Percentiles rank a stretch among this genome's conserved stretches.
Evolutionary conservation across 2,329 filamentous ascomycete species (phyloP).

Genomic region (Ophiocordyceps unilateralis): DNA sequence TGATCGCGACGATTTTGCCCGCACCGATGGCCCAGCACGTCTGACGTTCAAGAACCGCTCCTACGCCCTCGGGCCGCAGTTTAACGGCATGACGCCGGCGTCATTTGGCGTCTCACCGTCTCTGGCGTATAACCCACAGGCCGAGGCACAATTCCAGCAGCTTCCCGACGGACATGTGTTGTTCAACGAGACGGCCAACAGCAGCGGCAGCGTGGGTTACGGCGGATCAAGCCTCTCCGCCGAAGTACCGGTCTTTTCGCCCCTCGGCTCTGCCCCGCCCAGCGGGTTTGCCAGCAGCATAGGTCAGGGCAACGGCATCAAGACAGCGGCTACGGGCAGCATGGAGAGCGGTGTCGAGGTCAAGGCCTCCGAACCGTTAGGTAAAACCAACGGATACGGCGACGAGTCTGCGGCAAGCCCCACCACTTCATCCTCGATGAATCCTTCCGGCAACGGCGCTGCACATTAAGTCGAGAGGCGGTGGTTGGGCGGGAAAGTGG

Average conservation of each 20-base stretch:
- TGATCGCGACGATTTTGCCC: conserved; percentile 55
- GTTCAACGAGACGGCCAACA: conserved; percentile 10
- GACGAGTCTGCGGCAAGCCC: background rate
- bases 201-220: conserved; percentile 10
- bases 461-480: too few species aligned
- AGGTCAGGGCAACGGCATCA: background rate
- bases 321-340: background rate
- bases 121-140: conserved; percentile 12
- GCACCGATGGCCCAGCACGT: conserved; percentile 47
- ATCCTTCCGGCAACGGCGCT: background rate
- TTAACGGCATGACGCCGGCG: conserved; percentile 14
- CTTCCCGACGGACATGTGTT: conserved; percentile 20
- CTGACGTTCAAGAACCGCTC: conserved; percentile 18
- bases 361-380: background rate
- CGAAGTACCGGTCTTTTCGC: conserved; percentile 22
- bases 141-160: conserved; percentile 12
- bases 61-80: conserved; percentile 12
- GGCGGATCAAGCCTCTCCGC: conserved; percentile 16
- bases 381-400: conserved; percentile 4
- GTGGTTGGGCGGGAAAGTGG: too few species aligned
- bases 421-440: conserved; percentile 1
- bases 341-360: background rate
- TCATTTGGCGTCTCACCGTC: conserved; percentile 13
- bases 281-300: background rate
- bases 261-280: conserved; percentile 9